Percentiles rank a stretch among this genome's conserved stretches.
These are phyloP conservation scores for Antarctomyces pellizariae DNA, from an alignment of 495 filamentous ascomycete genomes.

Conservation along the genomic window DNA sequence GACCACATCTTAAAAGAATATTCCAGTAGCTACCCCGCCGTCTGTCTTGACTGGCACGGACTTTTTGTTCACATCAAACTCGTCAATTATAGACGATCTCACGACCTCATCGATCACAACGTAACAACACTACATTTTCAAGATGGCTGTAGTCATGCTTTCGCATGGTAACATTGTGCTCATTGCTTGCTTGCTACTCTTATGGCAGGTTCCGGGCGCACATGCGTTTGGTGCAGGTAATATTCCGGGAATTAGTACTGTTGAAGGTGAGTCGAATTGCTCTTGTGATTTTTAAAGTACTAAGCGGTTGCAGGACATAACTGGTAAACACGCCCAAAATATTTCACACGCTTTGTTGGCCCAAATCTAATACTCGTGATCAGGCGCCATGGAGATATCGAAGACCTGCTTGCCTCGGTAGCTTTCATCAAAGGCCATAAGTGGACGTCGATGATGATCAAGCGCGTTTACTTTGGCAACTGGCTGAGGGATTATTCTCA, in stretches of 20 bases:
- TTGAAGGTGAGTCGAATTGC: slow-evolving; percentile 93
- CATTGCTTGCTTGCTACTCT: slow-evolving; percentile 24
- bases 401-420: slow-evolving; percentile 79
- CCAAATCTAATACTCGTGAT: slow-evolving; percentile 3
- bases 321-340: slow-evolving; percentile 1
- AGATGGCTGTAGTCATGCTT: too few species aligned
- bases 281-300: slow-evolving; percentile 39
- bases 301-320: slow-evolving; percentile 2
- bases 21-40: too few species aligned
- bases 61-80: too few species aligned
- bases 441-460: slow-evolving; percentile 78
- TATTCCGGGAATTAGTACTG: slow-evolving; percentile 76
- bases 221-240: slow-evolving; percentile 88
- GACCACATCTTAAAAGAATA: too few species aligned
- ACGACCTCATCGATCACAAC: too few species aligned
- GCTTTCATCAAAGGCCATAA: slow-evolving; percentile 78
- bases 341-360: neutral
- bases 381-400: slow-evolving; percentile 36
- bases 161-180: too few species aligned
- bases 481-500: slow-evolving; percentile 63
- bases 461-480: slow-evolving; percentile 81
- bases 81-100: too few species aligned
- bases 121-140: too few species aligned
- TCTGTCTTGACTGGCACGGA: too few species aligned
- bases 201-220: slow-evolving; percentile 37